Percentiles rank a stretch among this genome's conserved stretches.
These are phyloP conservation scores for Helotiales sp. DNA, from an alignment of 2,329 filamentous ascomycete species.

Conservation along the genomic window DNA sequence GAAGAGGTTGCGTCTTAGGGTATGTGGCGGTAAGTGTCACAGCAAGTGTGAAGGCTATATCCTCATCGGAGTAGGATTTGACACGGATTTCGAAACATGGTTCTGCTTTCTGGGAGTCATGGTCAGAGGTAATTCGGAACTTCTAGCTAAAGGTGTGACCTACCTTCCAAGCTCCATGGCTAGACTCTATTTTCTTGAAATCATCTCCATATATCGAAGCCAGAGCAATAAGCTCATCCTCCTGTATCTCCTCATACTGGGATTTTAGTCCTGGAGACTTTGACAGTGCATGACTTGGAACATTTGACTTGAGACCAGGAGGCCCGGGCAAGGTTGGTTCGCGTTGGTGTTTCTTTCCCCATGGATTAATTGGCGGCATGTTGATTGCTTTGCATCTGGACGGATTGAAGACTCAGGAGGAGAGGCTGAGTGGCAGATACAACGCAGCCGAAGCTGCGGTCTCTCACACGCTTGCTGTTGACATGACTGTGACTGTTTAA, in stretches of 20 bases:
- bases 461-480: constrained; percentile 28
- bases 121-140: background rate
- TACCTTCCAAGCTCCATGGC: constrained; percentile 82
- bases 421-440: constrained; percentile 19
- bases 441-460: constrained; percentile 34
- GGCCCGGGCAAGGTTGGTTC: constrained; percentile 33
- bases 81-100: constrained; percentile 80
- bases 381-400: constrained; percentile 23
- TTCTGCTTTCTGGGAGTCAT: constrained; percentile 65
- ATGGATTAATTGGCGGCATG: constrained; percentile 36
- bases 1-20: constrained; percentile 76
- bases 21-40: constrained; percentile 89
- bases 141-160: constrained; percentile 27
- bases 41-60: constrained; percentile 69
- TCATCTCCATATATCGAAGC: constrained; percentile 89
- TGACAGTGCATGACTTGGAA: constrained; percentile 37
- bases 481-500: constrained; percentile 17
- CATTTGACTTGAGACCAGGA: constrained; percentile 25
- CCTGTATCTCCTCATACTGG: constrained; percentile 81
- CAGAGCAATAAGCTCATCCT: constrained; percentile 83
- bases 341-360: constrained; percentile 39
- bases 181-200: constrained; percentile 71
- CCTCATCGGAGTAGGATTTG: constrained; percentile 69
- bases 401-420: constrained; percentile 9
- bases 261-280: constrained; percentile 49